Conservation (phyloP, 345 rosid species). For the Erucastrum elatum region DNA sequence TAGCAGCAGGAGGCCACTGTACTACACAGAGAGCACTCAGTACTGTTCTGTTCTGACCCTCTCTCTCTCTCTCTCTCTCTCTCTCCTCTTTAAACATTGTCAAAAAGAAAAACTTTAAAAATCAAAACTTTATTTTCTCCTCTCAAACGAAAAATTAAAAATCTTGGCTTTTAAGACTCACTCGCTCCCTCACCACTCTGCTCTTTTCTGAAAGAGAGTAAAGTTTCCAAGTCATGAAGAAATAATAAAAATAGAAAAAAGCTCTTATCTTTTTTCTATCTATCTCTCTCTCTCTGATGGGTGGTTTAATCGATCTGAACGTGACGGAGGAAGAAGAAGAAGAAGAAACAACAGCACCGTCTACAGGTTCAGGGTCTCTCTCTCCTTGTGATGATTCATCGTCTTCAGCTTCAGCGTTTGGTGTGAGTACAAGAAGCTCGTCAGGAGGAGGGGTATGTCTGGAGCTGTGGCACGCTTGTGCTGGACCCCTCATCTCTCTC, state of each 20-base stretch:
- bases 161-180: conserved; percentile 25
- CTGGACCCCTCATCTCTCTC: conserved; percentile 91
- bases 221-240: conserved; percentile 33
- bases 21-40: conserved; percentile 38
- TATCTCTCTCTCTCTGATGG: conserved; percentile 45
- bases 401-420: conserved; percentile 50
- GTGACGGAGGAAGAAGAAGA: conserved; percentile 80
- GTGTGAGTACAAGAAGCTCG: conserved; percentile 36
- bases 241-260: conserved; percentile 1
- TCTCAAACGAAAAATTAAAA: neutral
- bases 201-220: conserved; percentile 23
- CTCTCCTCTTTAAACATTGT: conserved; percentile 22
- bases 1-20: conserved; percentile 43
- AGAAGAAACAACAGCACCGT: conserved; percentile 63
- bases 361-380: conserved; percentile 56
- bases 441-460: conserved; percentile 71
- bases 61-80: conserved; percentile 4
- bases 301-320: conserved; percentile 94
- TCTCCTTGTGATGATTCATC: conserved; percentile 53
- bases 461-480: conserved; percentile 99
- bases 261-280: neutral
- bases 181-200: conserved; percentile 4
- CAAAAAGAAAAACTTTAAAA: neutral
- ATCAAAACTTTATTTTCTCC: neutral
- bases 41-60: conserved; percentile 35